Base-by-base conservation (phyloP, 768 basidiomycete genomes). In the Boletus rubroflammeus region DNA sequence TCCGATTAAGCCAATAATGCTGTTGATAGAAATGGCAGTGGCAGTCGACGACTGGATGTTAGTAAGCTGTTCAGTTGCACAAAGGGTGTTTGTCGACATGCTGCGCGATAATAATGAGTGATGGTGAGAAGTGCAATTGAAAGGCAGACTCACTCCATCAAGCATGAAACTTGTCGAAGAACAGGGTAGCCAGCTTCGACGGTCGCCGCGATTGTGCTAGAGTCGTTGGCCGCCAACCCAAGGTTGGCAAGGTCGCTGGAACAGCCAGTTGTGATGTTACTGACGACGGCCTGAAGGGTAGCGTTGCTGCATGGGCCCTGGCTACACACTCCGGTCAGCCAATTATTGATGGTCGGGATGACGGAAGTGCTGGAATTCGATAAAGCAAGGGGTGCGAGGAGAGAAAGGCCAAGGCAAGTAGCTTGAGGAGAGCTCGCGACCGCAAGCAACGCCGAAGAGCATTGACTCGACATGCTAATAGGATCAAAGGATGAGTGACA, bases 261-360 rank as follows among this genome's bases (percentile, higher is more conserved):
- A 66, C 84, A 86, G 28, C 81, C 81, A 5, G 65, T 60, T 0
- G 82, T 81, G 44, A 86, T 49, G 60, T 81, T 83, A 29, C 72
- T 62, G 8, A 83, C 78, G 42, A 88, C 73, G 2, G 72, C 62
- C 19, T 83, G 68, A 10, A 91, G 74, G 0, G 85, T 83, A 19
- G 69, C 70, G 56, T 90, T 86, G 60, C 74, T 79, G 66, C 88
- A 89, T 9, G 80, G 66, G 3, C 70, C 70, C 43, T 72, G 70
- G 17, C 75, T 58, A 65, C 87, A 88, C 48, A 86, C 35, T 44
- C 78, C 79, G 0, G 69, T 75, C 45, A 88, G 68, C 88, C 88
- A 91, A 38, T 49, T 76, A 68, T 85, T 73, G 51, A 89, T 59
- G 13, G 81, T 69, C 2, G 67, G 57, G 32, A 78, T 62, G 48